Percentiles rank a stretch among this genome's conserved stretches.
phyloP scores from a whole-genome alignment of 2,329 filamentous ascomycete genomes.

The Alternaria metachromatica region DNA sequence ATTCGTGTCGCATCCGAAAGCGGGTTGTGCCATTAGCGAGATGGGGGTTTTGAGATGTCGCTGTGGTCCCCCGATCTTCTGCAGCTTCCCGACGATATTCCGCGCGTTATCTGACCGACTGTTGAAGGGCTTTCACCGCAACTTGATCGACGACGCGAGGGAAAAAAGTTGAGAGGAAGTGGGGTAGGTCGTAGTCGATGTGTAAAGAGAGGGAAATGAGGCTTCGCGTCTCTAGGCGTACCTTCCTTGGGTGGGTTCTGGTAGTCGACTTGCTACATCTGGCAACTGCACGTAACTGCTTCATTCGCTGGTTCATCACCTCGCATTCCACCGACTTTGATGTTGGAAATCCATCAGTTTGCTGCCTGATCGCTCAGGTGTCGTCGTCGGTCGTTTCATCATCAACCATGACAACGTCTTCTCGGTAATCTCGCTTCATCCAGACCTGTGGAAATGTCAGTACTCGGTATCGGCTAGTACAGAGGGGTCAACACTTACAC shows the following conservation, averaged over 20 bases:
- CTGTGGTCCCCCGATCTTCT: not conserved
- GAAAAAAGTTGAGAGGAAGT: not conserved
- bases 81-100: slow-evolving; percentile 1
- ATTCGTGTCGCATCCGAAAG: slow-evolving; percentile 4
- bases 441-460: not conserved
- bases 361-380: not conserved
- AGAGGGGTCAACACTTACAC: not conserved
- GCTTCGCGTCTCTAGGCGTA: not conserved
- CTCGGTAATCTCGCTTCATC: not conserved
- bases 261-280: not conserved
- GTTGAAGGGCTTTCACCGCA: slow-evolving; percentile 11
- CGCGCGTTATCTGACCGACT: slow-evolving; percentile 15
- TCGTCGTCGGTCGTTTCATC: not conserved
- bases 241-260: not conserved
- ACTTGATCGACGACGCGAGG: slow-evolving; percentile 3
- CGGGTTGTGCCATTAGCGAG: slow-evolving; percentile 4
- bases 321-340: not conserved
- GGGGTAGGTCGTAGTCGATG: not conserved
- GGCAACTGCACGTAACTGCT: not conserved
- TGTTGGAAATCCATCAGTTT: not conserved
- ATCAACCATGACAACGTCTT: not conserved
- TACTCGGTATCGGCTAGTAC: not conserved
- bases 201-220: not conserved
- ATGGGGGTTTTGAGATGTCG: not conserved
- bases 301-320: not conserved